Evolutionary conservation across 441 rosid genomes (phyloP), one percentile per base, ranked within the genome.

Genomic region (Pelargonium fulgidum): DNA sequence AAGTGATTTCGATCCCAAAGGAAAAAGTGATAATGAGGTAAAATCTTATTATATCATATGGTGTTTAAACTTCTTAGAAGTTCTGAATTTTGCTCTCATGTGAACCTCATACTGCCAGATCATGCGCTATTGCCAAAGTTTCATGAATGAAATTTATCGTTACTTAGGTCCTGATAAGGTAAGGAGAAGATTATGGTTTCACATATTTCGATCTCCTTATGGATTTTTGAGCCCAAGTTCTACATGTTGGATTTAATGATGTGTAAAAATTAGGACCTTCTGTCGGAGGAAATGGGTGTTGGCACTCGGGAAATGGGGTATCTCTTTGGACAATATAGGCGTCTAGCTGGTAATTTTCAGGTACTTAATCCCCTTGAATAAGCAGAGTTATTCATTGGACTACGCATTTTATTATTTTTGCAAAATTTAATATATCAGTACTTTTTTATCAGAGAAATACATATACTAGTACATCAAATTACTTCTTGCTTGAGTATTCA

Each of bases 1-100:
- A 77, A 89, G 99, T 70, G 99, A 95, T 82, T 95, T 95, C 86
- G 97, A 95, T 81, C 99, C 99, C 36, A 95, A 90, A 82, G 99
- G 98, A 72, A 89, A 82, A 89, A 95, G 93, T 83, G 99, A 94
- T 78, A 89, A 84, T 76, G 99, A 94, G 93, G 99, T 94, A 64
- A 76, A 70, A 66, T 63, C 65, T 65, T 33, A 33, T 33, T 33
- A 33, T 47, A 17, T 67, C 72, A 62, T 72, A 61, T 58, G 48
- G 14, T 73, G 66, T 63, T 56, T 72, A 63, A 68, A 19, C 70
- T 67, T 66, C 50, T 72, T 66, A 52, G 79, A 72, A 68, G 71
- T 72, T 73, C 54, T 66, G 71, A 56, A 69, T 36, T 70, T 72
- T 73, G 70, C 39, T 77, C 72, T 79, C 74, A 77, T 5, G 9